Evolutionary conservation across 306 rosid species (phyloP), one percentile per base, ranked within the genome.

Genomic region (Quercus variabilis): DNA sequence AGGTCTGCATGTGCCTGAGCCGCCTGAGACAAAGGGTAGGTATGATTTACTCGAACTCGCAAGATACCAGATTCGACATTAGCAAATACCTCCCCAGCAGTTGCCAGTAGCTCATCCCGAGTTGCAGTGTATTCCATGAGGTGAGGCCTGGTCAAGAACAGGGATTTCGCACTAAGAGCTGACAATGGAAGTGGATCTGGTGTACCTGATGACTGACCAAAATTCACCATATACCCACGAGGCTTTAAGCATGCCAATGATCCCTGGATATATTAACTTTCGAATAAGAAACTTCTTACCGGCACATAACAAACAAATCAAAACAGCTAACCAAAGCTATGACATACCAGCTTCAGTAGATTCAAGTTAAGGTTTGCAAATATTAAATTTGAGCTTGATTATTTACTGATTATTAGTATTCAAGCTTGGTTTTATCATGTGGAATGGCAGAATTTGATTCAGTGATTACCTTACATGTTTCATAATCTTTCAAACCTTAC

Each of bases 171-270:
- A 57, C 90, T 87, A 76, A 95, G 70, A 17, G 89, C 83, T 15
- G 99, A 86, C 70, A 95, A 83, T 43, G 97, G 99, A 69, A 94
- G 81, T 20, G 97, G 97, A 55, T 94, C 99, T 5, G 97, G 97
- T 12, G 83, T 18, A 51, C 99, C 99, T 2, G 97, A 94, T 31
- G 99, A 90, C 85, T 91, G 94, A 63, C 99, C 97, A 49, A 92
- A 94, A 84, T 79, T 85, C 41, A 94, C 97, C 97, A 94, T 90
- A 89, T 89, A 86, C 23, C 99, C 91, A 74, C 86, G 57, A 55
- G 15, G 9, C 85, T 92, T 94, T 79, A 94, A 79, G 87, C 97
- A 91, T 20, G 74, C 86, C 86, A 94, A 73, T 59, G 97, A 94
- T 79, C 99, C 97, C 97, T 95, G 85, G 1, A 82, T 41, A 80